Evolutionary conservation across 2,329 filamentous ascomycete genomes (phyloP), one percentile per base, ranked within the genome.

Genomic region (Monilinia aucupariae): DNA sequence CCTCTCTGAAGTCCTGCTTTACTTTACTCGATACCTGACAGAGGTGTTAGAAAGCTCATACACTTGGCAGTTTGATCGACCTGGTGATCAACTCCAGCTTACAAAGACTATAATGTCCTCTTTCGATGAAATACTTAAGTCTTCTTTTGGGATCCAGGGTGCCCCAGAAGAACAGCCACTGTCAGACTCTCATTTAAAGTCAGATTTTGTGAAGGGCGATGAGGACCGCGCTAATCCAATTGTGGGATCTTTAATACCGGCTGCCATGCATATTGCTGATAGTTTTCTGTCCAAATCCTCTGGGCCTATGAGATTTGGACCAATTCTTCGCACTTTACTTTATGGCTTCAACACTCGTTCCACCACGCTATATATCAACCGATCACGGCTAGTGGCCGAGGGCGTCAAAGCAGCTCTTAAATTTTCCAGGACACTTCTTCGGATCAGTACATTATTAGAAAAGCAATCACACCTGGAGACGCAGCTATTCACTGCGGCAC

Each of bases 31-130:
- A 68, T 87, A 87, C 2, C 81, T 91, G 67, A 82, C 96, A 30
- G 92, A 96, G 71, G 84, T 96, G 8, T 88, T 96, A 68, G 92
- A 96, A 76, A 94, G 89, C 74, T 90, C 89, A 45, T 84, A 86
- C 37, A 91, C 87, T 6, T 99, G 93, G 94, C 88, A 87, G 68
- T 97, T 96, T 73, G 80, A 83, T 8, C 81, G 83, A 1, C 81
- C 85, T 13, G 79, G 86, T 32, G 87, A 92, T 68, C 85, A 88
- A 50, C 83, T 86, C 58, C 79, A 86, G 62, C 82, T 97, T 55
- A 84, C 90, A 64, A 81, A 82, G 22, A 81, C 81, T 49, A 84
- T 96, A 32, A 82, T 90, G 32, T 81, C 81, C 6, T 82, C 88
- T 17, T 87, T 97, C 71, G 82, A 88, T 67, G 86, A 84, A 52